These are phyloP conservation scores for Podila minutissima DNA, from an alignment of 192 early-diverging fungal genomes.

Conservation along the genomic window DNA sequence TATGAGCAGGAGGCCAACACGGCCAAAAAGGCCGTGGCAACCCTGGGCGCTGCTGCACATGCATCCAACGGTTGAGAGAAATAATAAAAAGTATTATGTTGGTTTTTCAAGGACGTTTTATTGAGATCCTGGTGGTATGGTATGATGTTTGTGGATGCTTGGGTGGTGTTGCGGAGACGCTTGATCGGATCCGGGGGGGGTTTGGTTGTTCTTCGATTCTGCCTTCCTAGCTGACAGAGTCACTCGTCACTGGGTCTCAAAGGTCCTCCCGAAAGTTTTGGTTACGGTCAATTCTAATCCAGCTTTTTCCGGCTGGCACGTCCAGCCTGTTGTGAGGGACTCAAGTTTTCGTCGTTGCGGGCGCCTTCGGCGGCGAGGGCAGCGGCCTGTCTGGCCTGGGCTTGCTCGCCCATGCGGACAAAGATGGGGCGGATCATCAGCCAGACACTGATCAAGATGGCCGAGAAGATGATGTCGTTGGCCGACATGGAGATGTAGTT, in stretches of 20 bases:
- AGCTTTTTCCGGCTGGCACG: constrained; percentile 29
- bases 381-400: constrained; percentile 17
- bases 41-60: neutral
- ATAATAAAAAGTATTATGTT: neutral
- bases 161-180: neutral
- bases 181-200: too few species aligned
- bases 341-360: neutral
- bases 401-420: constrained; percentile 37
- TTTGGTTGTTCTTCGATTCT: too few species aligned
- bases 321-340: neutral
- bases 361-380: constrained; percentile 26
- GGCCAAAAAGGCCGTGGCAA: constrained; percentile 36
- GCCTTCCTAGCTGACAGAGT: too few species aligned
- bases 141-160: too few species aligned
- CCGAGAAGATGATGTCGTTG: constrained; percentile 49
- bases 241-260: too few species aligned
- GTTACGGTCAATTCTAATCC: constrained; percentile 7
- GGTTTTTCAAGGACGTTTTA: too few species aligned
- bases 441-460: constrained; percentile 37
- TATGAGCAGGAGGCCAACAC: constrained; percentile 57
- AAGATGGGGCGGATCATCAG: constrained; percentile 39
- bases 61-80: neutral
- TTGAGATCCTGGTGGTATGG: too few species aligned
- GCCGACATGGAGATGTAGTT: constrained; percentile 28
- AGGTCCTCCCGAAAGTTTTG: too few species aligned